These are phyloP conservation scores for Ruellia speciosa DNA, from an alignment of 305 asterid species.

Conservation along the genomic window DNA sequence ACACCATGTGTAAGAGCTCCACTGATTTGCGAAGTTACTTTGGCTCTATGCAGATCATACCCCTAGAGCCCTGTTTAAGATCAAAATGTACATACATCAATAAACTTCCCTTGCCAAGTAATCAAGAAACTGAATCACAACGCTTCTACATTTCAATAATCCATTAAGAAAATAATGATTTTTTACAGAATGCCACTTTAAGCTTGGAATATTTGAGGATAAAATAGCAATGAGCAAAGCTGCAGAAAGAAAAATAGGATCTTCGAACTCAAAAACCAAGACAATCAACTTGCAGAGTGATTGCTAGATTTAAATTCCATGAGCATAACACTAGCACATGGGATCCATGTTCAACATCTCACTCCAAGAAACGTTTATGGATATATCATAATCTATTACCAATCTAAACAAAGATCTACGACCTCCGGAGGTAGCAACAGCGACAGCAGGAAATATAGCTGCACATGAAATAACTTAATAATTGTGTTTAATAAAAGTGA, in stretches of 20 bases:
- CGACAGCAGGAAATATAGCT: background rate
- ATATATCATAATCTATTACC: too few species aligned
- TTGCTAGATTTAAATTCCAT: slow-evolving; percentile 1
- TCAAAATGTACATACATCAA: slow-evolving; percentile 24
- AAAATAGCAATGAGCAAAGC: background rate
- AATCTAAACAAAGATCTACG: slow-evolving; percentile 2
- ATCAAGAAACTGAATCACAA: slow-evolving; percentile 16
- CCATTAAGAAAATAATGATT: background rate
- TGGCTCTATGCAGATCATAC: slow-evolving; percentile 88
- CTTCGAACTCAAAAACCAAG: slow-evolving; percentile 15
- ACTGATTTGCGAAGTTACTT: slow-evolving; percentile 71
- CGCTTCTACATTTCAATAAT: slow-evolving; percentile 4
- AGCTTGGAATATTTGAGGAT: too few species aligned
- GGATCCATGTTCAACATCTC: background rate
- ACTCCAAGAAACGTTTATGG: too few species aligned
- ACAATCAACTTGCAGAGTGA: slow-evolving; percentile 8
- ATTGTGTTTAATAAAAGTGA: background rate
- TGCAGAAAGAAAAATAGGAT: slow-evolving; percentile 2
- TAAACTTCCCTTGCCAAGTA: slow-evolving; percentile 4
- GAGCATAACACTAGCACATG: slow-evolving; percentile 6
- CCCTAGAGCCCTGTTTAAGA: slow-evolving; percentile 42
- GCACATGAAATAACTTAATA: background rate
- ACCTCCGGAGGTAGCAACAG: too few species aligned
- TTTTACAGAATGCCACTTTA: slow-evolving; percentile 6
- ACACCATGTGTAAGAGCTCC: slow-evolving; percentile 84